Evolutionary conservation across 495 filamentous ascomycete genomes (phyloP).

Genomic region (Hypomontagnella submonticulosa): DNA sequence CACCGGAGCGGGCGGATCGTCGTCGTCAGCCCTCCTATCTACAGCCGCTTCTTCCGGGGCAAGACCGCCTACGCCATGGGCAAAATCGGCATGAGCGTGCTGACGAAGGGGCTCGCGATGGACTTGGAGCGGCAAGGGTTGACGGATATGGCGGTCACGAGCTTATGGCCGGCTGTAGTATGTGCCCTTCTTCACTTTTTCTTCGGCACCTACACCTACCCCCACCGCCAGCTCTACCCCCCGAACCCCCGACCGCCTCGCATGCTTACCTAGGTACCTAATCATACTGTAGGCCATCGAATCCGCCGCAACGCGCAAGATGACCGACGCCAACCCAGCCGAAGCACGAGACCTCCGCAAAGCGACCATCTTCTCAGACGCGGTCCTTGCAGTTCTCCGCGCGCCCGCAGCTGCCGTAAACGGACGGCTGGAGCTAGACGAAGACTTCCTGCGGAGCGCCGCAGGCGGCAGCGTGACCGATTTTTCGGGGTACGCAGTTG

Average conservation of each 20-base stretch:
- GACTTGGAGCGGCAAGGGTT: constrained; percentile 77
- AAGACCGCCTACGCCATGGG: constrained; percentile 91
- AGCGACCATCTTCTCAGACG: constrained; percentile 81
- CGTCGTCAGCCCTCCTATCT: constrained; percentile 87
- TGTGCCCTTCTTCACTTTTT: constrained; percentile 42
- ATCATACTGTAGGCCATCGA: constrained; percentile 68
- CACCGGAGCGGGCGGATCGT: constrained; percentile 72
- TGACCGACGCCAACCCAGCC: constrained; percentile 58
- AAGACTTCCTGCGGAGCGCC: constrained; percentile 79
- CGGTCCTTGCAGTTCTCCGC: constrained; percentile 76
- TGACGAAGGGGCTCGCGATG: constrained; percentile 85
- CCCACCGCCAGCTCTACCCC: neutral
- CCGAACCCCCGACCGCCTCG: neutral
- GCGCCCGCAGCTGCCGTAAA: constrained; percentile 72
- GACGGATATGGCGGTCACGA: constrained; percentile 77
- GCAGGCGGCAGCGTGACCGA: constrained; percentile 68
- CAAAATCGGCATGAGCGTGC: constrained; percentile 85
- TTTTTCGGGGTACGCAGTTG: constrained; percentile 77
- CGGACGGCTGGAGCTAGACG: constrained; percentile 78
- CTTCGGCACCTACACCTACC: neutral
- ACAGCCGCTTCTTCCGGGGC: constrained; percentile 83
- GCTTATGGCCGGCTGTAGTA: constrained; percentile 83
- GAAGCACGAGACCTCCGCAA: constrained; percentile 69
- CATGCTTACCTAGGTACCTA: constrained; percentile 16
- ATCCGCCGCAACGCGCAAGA: constrained; percentile 73